Evolutionary conservation across 208 protist species (phyloP).

Genomic region (Angomonas desouzai): DNA sequence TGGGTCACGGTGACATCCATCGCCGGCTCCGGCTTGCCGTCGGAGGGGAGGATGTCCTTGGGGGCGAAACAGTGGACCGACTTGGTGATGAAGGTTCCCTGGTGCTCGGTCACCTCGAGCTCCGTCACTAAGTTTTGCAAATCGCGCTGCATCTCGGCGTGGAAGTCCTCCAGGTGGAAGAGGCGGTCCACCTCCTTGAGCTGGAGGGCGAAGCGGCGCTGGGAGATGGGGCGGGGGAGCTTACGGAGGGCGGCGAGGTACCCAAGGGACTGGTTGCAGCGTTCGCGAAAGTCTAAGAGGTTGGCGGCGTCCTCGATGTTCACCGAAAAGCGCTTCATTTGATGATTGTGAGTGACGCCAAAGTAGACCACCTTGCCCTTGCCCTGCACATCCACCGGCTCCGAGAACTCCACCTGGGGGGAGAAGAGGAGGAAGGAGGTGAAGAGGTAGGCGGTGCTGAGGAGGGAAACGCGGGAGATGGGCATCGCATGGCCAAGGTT

Average conservation of each 20-base stretch:
- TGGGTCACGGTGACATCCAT: slow-evolving; percentile 63
- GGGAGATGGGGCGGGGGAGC: slow-evolving; percentile 50
- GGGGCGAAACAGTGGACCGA: slow-evolving; percentile 53
- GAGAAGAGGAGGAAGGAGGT: slow-evolving; percentile 73
- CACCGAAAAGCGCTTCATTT: slow-evolving; percentile 84
- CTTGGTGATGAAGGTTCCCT: slow-evolving; percentile 74
- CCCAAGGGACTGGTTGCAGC: slow-evolving; percentile 53
- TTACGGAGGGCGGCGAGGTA: slow-evolving; percentile 76
- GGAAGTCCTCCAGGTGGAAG: slow-evolving; percentile 64
- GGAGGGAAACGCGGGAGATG: slow-evolving; percentile 46
- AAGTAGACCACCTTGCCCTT: slow-evolving; percentile 71
- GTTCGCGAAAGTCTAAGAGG: slow-evolving; percentile 84
- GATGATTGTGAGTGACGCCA: slow-evolving; percentile 77
- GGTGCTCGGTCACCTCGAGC: slow-evolving; percentile 73
- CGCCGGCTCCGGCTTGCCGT: slow-evolving; percentile 26
- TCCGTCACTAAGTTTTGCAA: slow-evolving; percentile 68
- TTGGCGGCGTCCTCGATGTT: slow-evolving; percentile 58
- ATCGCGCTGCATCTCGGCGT: slow-evolving; percentile 50
- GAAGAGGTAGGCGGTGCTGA: slow-evolving; percentile 77
- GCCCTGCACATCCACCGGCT: slow-evolving; percentile 40
- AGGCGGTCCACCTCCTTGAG: slow-evolving; percentile 70
- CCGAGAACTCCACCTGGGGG: slow-evolving; percentile 81
- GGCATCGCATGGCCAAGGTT: slow-evolving; percentile 47
- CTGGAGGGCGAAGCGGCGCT: slow-evolving; percentile 52
- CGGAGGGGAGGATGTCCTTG: background rate